phyloP scores from a whole-genome alignment of 495 filamentous ascomycete species.

The Venustampulla echinocandica region DNA sequence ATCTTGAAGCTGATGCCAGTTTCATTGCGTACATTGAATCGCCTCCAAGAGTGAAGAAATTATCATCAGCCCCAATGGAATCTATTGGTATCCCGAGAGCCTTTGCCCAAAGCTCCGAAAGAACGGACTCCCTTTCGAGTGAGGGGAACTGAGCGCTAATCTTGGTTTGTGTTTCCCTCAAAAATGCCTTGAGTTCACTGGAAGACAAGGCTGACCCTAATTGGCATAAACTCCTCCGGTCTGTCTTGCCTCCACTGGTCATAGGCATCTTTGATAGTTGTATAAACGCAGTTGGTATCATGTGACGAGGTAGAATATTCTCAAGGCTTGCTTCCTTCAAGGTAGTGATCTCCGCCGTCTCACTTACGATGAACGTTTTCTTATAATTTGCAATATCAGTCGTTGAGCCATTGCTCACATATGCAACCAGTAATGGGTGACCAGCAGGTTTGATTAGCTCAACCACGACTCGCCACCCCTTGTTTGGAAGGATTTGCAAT shows the following conservation, averaged over 20 bases:
- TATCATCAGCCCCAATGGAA: constrained; percentile 42
- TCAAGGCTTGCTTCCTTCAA: not conserved
- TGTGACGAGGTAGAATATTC: too few relatives aligned
- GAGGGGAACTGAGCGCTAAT: not conserved
- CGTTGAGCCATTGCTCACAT: not conserved
- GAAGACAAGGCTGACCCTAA: too few relatives aligned
- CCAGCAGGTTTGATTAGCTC: not conserved
- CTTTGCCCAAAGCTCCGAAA: constrained; percentile 1
- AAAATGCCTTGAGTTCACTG: too few relatives aligned
- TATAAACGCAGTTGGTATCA: not conserved
- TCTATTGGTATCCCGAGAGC: constrained; percentile 10
- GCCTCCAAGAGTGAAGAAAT: constrained; percentile 56
- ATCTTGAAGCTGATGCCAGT: constrained; percentile 48
- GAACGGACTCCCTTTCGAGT: not conserved
- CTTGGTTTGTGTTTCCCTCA: not conserved
- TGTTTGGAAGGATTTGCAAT: too few relatives aligned
- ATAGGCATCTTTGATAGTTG: not conserved
- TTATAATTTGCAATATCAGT: not conserved
- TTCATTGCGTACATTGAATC: constrained; percentile 66
- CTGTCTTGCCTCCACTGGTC: not conserved
- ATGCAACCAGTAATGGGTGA: not conserved
- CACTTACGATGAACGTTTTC: not conserved
- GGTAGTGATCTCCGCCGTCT: not conserved
- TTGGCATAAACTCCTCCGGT: not conserved
- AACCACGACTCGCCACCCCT: too few relatives aligned